A percentile compares a stretch with the other conserved stretches of the same genome.
These are phyloP conservation scores for Mycena sanguinolenta DNA, from an alignment of 768 basidiomycete genomes.

Conservation along the genomic window DNA sequence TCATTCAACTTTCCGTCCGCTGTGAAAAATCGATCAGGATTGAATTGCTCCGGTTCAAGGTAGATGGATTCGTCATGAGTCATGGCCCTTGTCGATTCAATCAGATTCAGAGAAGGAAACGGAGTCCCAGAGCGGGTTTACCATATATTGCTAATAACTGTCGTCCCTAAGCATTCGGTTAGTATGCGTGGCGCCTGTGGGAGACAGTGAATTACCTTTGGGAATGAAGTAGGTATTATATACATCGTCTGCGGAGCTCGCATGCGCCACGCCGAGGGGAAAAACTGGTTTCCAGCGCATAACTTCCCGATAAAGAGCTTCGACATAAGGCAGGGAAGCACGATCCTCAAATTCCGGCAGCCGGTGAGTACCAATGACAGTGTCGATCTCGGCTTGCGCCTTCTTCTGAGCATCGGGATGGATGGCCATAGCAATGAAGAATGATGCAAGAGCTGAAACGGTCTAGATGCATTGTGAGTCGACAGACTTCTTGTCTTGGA, in stretches of 20 bases:
- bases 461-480: background rate
- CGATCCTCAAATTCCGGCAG: constrained; percentile 8
- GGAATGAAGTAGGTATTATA: constrained; percentile 50
- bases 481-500: background rate
- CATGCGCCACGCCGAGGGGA: constrained; percentile 33
- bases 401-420: constrained; percentile 1
- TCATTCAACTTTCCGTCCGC: constrained; percentile 23
- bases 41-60: constrained; percentile 44
- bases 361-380: background rate
- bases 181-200: background rate
- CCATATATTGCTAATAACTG: constrained; percentile 54
- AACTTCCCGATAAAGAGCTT: constrained; percentile 6
- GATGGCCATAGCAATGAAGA: constrained; percentile 7
- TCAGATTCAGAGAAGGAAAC: background rate
- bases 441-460: background rate
- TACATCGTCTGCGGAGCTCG: constrained; percentile 43
- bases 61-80: constrained; percentile 45
- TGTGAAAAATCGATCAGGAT: constrained; percentile 46
- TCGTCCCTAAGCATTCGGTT: constrained; percentile 13
- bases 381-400: constrained; percentile 4
- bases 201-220: constrained; percentile 37
- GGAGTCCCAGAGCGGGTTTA: constrained; percentile 11
- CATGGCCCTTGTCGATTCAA: constrained; percentile 35
- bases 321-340: background rate
- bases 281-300: background rate